A percentile compares a stretch with the other conserved stretches of the same genome.
These are phyloP conservation scores for Cystobasidium pallidum DNA, from an alignment of 1,284 basidiomycete genomes.

Conservation along the genomic window DNA sequence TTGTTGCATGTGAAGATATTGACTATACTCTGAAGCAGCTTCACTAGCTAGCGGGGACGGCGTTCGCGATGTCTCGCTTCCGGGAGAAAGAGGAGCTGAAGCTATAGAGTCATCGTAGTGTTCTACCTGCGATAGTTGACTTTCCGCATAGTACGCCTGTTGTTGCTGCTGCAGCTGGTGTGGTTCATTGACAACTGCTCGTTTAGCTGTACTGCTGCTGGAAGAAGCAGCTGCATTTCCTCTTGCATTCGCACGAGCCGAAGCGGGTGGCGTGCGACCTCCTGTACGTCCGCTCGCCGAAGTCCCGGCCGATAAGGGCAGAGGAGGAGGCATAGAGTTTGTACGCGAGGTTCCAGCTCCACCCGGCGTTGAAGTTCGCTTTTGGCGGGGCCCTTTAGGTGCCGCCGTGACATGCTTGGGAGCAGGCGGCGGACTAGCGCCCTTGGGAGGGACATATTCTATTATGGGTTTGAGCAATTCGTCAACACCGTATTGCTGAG, in stretches of 20 bases:
- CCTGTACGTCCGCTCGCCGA: neutral
- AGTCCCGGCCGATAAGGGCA: neutral
- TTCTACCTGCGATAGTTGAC: slow-evolving; percentile 21
- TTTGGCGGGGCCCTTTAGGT: slow-evolving; percentile 60
- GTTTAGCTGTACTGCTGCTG: neutral
- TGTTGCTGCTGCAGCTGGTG: slow-evolving; percentile 32
- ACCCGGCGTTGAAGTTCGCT: slow-evolving; percentile 45
- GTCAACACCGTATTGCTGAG: slow-evolving; percentile 93
- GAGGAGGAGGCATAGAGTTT: slow-evolving; percentile 29
- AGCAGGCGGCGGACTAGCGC: slow-evolving; percentile 86
- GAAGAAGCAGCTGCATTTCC: neutral
- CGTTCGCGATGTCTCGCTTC: slow-evolving; percentile 82
- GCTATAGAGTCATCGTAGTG: slow-evolving; percentile 71
- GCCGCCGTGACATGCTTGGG: slow-evolving; percentile 89
- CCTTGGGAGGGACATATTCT: slow-evolving; percentile 86
- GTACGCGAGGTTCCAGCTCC: slow-evolving; percentile 18
- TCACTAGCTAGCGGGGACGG: slow-evolving; percentile 76
- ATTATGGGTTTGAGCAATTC: slow-evolving; percentile 87
- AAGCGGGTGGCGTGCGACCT: slow-evolving; percentile 10
- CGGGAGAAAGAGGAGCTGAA: slow-evolving; percentile 80
- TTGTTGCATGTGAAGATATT: slow-evolving; percentile 33
- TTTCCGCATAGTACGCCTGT: slow-evolving; percentile 41
- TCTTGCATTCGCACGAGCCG: neutral
- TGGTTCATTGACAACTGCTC: slow-evolving; percentile 1
- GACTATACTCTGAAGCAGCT: slow-evolving; percentile 50